Base-by-base conservation (phyloP, 1,139 yeast species). In the Diutina sp. region DNA sequence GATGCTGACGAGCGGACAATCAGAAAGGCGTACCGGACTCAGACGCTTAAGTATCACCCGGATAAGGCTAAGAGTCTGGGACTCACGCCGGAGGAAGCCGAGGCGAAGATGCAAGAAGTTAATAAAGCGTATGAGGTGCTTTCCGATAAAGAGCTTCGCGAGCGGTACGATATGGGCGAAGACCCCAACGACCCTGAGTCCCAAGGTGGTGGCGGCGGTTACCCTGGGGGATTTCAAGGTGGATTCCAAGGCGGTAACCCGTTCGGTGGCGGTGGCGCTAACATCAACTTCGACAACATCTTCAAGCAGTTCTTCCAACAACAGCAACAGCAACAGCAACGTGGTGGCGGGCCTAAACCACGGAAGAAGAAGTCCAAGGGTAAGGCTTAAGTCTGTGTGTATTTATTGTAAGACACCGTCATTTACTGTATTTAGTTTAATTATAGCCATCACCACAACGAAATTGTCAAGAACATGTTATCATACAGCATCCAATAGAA, bases 91-190 rank as follows among this genome's bases (percentile, higher is more conserved):
- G 90, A 85, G 32, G 80, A 87, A 60, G 86, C 87, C 48, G 95
- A 90, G 68, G 74, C 74, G 53, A 89, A 87, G 64, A 93, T 93
- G 95, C 90, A 95, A 58, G 91, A 86, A 56, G 88, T 93, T 61
- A 93, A 93, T 69, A 90, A 87, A 66, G 99, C 99, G 0, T 91
- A 93, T 67, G 98, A 91, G 66, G 84, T 87, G 3, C 73, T 93
- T 55, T 80, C 91, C 9, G 82, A 87, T 62, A 79, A 80, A 2
- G 88, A 84, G 55, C 72, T 80, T 59, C 79, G 85, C 58, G 80
- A 74, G 58, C 76, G 85, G 56, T 89, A 87, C 65, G 95, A 89
- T 65, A 56, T 59, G 21, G 61, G 62, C 6, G 59, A 50, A 9
- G 53, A 50, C 11, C 53, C 53, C 21, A 50, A 50, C 35, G 53